Conservation (phyloP, 2,329 filamentous ascomycete species). For the Cladophialophora immunda region DNA sequence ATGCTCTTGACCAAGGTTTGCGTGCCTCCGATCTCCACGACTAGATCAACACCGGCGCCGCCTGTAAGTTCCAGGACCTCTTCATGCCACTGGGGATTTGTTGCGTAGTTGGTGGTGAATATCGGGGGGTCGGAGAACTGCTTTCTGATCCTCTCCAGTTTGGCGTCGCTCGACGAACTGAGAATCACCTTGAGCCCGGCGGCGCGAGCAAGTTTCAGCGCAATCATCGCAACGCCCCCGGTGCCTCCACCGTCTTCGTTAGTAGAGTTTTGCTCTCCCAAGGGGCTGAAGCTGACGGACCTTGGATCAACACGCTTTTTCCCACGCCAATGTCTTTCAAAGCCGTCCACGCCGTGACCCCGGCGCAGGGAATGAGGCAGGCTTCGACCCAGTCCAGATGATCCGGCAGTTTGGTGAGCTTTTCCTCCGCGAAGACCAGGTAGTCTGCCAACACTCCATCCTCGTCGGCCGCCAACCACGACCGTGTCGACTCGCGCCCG, state of each 20-base stretch:
- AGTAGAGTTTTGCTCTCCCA: too few relatives aligned
- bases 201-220: conserved; percentile 47
- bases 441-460: conserved; percentile 55
- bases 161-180: conserved; percentile 49
- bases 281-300: too few relatives aligned
- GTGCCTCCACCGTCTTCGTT: conserved; percentile 40
- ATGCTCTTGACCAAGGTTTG: conserved; percentile 51
- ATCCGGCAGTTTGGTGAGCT: conserved; percentile 48
- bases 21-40: conserved; percentile 53
- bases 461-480: conserved; percentile 56
- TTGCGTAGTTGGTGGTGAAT: conserved; percentile 47
- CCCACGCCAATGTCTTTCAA: conserved; percentile 52
- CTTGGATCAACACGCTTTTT: conserved; percentile 56
- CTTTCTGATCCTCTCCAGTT: conserved; percentile 44
- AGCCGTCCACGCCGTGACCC: conserved; percentile 56
- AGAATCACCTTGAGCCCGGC: conserved; percentile 49
- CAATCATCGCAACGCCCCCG: conserved; percentile 49
- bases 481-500: conserved; percentile 46
- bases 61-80: conserved; percentile 46
- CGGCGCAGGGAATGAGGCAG: conserved; percentile 54
- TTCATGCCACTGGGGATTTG: conserved; percentile 45
- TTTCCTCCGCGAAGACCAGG: conserved; percentile 53
- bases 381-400: conserved; percentile 51
- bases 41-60: conserved; percentile 48
- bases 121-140: conserved; percentile 41